These are phyloP conservation scores for Penstemon barbatus DNA, from an alignment of 257 asterid species.

Conservation along the genomic window DNA sequence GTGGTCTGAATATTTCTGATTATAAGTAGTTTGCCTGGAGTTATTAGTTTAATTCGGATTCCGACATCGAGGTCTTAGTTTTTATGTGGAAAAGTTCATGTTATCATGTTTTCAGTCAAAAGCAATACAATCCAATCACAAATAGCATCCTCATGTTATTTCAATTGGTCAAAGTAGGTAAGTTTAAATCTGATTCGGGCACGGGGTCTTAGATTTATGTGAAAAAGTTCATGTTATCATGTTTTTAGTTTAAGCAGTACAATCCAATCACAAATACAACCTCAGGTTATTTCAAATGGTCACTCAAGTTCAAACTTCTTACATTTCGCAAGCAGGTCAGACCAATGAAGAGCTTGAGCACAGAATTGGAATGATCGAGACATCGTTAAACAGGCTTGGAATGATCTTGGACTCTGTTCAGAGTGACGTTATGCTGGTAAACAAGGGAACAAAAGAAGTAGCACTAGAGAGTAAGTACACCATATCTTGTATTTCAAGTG, in stretches of 20 bases:
- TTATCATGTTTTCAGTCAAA: conserved; percentile 1
- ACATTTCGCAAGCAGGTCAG: conserved; percentile 58
- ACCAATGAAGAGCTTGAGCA: conserved; percentile 78
- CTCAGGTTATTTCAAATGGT: conserved; percentile 17
- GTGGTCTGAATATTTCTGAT: conserved; percentile 19
- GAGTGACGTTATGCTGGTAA: conserved; percentile 80
- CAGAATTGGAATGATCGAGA: conserved; percentile 81
- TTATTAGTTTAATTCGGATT: conserved; percentile 10
- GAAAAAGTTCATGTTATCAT: conserved; percentile 1
- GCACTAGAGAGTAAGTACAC: conserved; percentile 64
- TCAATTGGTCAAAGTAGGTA: not conserved
- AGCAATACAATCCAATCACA: not conserved
- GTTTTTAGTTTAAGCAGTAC: conserved; percentile 5
- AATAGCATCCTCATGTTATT: conserved; percentile 12
- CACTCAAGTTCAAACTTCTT: conserved; percentile 22
- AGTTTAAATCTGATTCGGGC: too few species aligned
- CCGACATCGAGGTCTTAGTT: conserved; percentile 12
- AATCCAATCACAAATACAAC: not conserved
- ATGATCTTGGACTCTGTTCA: conserved; percentile 87
- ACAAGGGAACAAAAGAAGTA: conserved; percentile 83
- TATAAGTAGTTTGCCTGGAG: conserved; percentile 22
- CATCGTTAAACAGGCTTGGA: conserved; percentile 75
- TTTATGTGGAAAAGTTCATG: conserved; percentile 3
- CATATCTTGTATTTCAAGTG: conserved; percentile 9
- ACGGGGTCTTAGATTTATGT: not conserved